Conservation (phyloP, 495 filamentous ascomycete species). For the Evansstolkia leycettana region DNA sequence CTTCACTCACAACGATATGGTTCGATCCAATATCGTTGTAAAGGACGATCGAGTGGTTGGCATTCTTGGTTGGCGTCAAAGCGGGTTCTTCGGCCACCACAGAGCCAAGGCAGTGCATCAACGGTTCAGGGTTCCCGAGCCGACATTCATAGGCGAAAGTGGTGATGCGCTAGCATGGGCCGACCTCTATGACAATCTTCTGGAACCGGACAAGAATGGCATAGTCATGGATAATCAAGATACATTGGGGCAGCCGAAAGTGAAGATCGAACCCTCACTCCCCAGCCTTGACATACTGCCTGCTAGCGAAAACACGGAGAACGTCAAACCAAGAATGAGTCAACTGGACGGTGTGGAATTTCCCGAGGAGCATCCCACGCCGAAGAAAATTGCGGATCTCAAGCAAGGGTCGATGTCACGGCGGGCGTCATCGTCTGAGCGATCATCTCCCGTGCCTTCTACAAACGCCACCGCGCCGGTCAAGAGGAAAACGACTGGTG, state of each 20-base stretch:
- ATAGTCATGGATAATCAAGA: not conserved
- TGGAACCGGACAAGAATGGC: not conserved
- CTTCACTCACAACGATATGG: slow-evolving; percentile 28
- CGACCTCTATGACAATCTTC: slow-evolving; percentile 22
- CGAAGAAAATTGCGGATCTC: slow-evolving; percentile 26
- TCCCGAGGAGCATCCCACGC: slow-evolving; percentile 23
- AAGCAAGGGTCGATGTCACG: slow-evolving; percentile 23
- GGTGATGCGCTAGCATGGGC: slow-evolving; percentile 14
- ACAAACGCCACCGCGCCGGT: slow-evolving; percentile 18
- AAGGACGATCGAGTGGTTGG: slow-evolving; percentile 26
- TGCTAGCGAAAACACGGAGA: slow-evolving; percentile 15
- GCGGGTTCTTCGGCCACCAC: slow-evolving; percentile 29
- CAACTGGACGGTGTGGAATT: slow-evolving; percentile 17
- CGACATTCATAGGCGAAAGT: slow-evolving; percentile 3
- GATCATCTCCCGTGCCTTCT: slow-evolving; percentile 23
- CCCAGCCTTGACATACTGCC: slow-evolving; percentile 20
- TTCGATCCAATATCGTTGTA: slow-evolving; percentile 27
- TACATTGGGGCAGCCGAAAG: slow-evolving; percentile 5
- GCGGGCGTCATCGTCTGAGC: slow-evolving; percentile 22
- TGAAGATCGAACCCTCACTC: slow-evolving; percentile 26
- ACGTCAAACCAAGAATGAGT: slow-evolving; percentile 8
- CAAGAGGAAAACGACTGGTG: slow-evolving; percentile 24
- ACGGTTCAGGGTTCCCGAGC: slow-evolving; percentile 15
- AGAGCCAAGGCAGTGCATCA: slow-evolving; percentile 22
- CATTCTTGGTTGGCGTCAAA: slow-evolving; percentile 28